Evolutionary conservation across 2,329 filamentous ascomycete genomes (phyloP), one percentile per base, ranked within the genome.

Genomic region (Pezicula neosporulosa): DNA sequence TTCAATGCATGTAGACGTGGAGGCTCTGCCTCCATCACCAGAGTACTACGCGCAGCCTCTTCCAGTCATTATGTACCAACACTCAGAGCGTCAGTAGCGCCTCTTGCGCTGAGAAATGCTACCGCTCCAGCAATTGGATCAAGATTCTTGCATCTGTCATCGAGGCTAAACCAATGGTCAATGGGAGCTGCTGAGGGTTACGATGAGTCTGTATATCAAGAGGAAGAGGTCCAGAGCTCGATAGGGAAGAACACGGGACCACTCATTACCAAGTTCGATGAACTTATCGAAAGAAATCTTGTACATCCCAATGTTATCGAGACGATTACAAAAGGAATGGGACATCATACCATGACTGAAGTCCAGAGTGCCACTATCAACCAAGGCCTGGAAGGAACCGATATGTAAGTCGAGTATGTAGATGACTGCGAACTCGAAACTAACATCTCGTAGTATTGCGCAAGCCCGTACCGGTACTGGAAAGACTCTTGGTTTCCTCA

Each of bases 391-490:
- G 52, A 61, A 62, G 93, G 94, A 16, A 81, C 48, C 8, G 66
- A 68, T 56, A 63, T 68, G 66, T 68, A 64, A 55, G 64, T 62
- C 19, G 42, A 24, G 9, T 27, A 12, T 15, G 10, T 21, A 9
- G 10, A n/a, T 24, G 6, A 42, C 28, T 36, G n/a, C 21, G 1
- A 42, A 12, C 6, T 15, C 12, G 18, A 33, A 50, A 49, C 56
- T 61, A 43, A 62, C 44, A n/a, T 33, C 16, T 10, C 36, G 16
- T 61, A 91, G 89, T 61, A 81, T 97, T 62, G 94, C 93, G 35
- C 94, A 97, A 75, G 94, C 94, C 56, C 96, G 89, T 73, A 99
- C 94, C 7, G 94, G 94, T 69, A 97, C 94, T 3, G 94, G 94
- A 66, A 99, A 99, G 74, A 99, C 94, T 0, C 73, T 97, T 52